Evolutionary conservation across 2,329 filamentous ascomycete species (phyloP), one percentile per base, ranked within the genome.

Genomic region (Geosmithia flava): DNA sequence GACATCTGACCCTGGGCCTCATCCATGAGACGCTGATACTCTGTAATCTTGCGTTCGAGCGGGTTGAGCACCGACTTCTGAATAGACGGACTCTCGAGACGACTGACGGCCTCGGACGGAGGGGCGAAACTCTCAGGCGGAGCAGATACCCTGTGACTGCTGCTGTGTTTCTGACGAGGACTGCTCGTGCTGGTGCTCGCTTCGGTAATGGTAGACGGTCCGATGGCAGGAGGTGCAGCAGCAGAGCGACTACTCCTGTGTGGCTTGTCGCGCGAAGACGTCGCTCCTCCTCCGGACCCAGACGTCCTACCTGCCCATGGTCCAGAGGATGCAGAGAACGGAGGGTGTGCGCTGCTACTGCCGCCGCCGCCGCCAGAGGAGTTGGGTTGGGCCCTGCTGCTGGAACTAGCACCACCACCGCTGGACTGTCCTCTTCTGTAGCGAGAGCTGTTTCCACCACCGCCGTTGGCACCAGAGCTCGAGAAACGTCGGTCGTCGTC

Each of bases 21-120:
- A 23, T 57, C 54, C 68, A 71, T 71, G 42, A 68, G 56, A 42
- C 53, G 56, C 15, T 63, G 58, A 57, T 71, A 71, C 61, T 71
- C 67, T 45, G 59, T 58, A 42, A 71, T 65, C 58, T 71, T 71
- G 47, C 62, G 60, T 50, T 69, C 66, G 0, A 71, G 66, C 5
- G 68, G 68, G 51, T 68, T 65, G 33, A 71, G 64, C 49, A 71
- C 68, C 53, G 60, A 68, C 51, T 67, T 62, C 47, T 62, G 55
- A 46, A 71, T 63, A 55, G 62, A 68, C 17, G 68, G 68, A 50
- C 65, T 69, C 52, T 69, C 64, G 49, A 71, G 59, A n/a, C 68
- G 68, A 52, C 60, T 60, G 57, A 71, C 67, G 6, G 11, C 6
- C 6, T 37, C 33, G 15, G 33, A 37, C 6, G 33, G 33, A 5